These are phyloP conservation scores for Perkinsus chesapeaki DNA, from an alignment of 169 alveolate species.

Conservation along the genomic window DNA sequence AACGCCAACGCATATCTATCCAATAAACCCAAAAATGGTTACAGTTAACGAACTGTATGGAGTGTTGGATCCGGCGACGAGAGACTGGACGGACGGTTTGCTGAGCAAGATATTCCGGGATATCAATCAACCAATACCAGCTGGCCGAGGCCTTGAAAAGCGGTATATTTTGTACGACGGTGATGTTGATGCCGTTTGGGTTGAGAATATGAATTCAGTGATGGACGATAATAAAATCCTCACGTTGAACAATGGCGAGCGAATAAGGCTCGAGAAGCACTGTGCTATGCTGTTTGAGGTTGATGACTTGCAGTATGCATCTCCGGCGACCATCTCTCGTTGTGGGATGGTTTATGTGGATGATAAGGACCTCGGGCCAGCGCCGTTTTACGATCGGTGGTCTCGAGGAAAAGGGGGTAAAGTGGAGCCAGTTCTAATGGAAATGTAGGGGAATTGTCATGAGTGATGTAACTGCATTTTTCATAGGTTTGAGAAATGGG, in stretches of 20 bases:
- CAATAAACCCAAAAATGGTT: conserved; percentile 81
- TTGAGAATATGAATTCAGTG: conserved; percentile 91
- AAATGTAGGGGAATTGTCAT: background rate
- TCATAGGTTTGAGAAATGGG: conserved; percentile 1
- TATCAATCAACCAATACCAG: conserved; percentile 78
- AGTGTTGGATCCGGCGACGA: conserved; percentile 81
- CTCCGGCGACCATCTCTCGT: conserved; percentile 96
- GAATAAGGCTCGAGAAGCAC: conserved; percentile 85
- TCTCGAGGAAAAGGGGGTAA: conserved; percentile 55
- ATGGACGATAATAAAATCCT: conserved; percentile 94
- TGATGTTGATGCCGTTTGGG: conserved; percentile 97
- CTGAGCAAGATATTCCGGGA: conserved; percentile 88
- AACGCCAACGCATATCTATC: conserved; percentile 57
- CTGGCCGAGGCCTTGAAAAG: conserved; percentile 62
- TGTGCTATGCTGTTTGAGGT: conserved; percentile 90
- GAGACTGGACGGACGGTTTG: conserved; percentile 96
- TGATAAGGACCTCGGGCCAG: conserved; percentile 85
- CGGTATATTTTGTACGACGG: conserved; percentile 92
- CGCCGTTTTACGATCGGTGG: conserved; percentile 85
- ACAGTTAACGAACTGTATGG: conserved; percentile 85
- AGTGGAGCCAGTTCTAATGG: conserved; percentile 18
- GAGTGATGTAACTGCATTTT: background rate
- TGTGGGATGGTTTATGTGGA: conserved; percentile 94
- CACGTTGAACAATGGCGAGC: conserved; percentile 87
- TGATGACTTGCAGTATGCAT: conserved; percentile 87